phyloP scores from a whole-genome alignment of 129 eudicot genomes.

The Pseudognaphalium luteoalbum region DNA sequence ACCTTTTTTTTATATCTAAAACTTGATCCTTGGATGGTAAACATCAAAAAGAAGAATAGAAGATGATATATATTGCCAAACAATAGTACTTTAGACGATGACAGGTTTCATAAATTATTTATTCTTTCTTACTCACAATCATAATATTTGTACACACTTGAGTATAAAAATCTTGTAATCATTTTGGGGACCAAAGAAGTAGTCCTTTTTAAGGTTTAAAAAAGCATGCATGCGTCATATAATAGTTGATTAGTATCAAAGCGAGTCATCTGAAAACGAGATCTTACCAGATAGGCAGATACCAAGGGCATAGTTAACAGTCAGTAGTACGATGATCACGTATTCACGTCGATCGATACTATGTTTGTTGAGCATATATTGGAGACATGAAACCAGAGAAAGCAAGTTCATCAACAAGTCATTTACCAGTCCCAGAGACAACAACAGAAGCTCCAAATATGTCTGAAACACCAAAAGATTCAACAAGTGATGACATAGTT shows the following conservation, averaged over 20 bases:
- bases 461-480: neutral
- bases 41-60: conserved; percentile 5
- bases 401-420: conserved; percentile 12
- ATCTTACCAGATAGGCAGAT: conserved; percentile 7
- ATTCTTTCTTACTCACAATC: neutral
- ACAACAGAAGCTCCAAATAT: neutral
- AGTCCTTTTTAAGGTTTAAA: neutral
- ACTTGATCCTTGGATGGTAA: conserved; percentile 14
- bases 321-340: conserved; percentile 3
- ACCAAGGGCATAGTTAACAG: neutral
- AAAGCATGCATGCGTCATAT: no score
- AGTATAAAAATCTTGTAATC: neutral
- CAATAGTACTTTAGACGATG: neutral
- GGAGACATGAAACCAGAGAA: conserved; percentile 6
- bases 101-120: neutral
- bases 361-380: no score
- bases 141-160: neutral
- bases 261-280: conserved; percentile 17
- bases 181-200: conserved; percentile 17
- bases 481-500: conserved; percentile 25
- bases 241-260: no score
- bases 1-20: conserved; percentile 8
- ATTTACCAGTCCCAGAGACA: neutral
- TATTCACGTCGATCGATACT: no score
- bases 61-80: neutral